Evolutionary conservation across 75 land plant genomes (phyloP).

Genomic region (Cryptomeria japonica): DNA sequence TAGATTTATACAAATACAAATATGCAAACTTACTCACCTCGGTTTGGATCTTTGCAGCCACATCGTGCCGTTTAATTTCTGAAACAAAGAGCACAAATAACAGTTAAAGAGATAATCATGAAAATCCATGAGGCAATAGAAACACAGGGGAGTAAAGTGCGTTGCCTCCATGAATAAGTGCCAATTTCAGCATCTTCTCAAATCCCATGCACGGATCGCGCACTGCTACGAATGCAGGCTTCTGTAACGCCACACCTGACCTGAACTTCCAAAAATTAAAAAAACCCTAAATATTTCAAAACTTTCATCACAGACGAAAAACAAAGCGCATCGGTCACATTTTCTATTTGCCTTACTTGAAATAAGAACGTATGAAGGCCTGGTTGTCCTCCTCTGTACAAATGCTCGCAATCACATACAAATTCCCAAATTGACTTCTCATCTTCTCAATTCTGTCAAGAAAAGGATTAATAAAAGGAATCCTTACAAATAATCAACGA

Average conservation of each 20-base stretch:
- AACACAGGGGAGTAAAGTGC: background rate
- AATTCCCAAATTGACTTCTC: constrained; percentile 57
- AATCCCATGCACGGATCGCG: constrained; percentile 73
- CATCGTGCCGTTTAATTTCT: constrained; percentile 56
- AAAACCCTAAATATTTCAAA: background rate
- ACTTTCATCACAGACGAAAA: background rate
- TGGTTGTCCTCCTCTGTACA: constrained; percentile 63
- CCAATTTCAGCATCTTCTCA: constrained; percentile 81
- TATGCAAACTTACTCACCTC: constrained; percentile 36
- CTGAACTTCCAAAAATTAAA: constrained; percentile 18
- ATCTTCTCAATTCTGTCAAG: constrained; percentile 55
- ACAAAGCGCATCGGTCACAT: background rate
- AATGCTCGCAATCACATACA: constrained; percentile 61
- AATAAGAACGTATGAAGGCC: constrained; percentile 59
- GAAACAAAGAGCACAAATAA: constrained; percentile 6
- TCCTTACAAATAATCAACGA: background rate
- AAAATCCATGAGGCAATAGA: background rate
- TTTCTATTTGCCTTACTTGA: constrained; percentile 46
- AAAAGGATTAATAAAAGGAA: background rate
- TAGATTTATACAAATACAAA: background rate
- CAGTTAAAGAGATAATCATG: background rate
- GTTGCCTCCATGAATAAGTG: constrained; percentile 71
- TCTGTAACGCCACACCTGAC: constrained; percentile 50
- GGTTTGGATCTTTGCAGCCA: constrained; percentile 38
- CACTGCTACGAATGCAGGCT: constrained; percentile 76